Conservation (phyloP, 495 filamentous ascomycete genomes). For the Physcia stellaris region DNA sequence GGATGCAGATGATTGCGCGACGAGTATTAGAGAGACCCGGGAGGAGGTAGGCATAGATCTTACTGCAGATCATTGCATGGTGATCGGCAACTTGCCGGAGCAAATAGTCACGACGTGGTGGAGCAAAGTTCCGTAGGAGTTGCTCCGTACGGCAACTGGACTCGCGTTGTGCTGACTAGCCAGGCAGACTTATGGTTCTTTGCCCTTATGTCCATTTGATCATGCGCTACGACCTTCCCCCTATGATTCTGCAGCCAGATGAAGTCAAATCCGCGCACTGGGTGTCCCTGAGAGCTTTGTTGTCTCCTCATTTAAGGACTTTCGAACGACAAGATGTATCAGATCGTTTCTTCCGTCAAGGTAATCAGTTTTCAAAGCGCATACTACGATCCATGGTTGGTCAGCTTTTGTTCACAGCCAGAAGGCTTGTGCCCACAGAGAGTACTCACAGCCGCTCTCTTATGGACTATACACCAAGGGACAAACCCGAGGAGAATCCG, state of each 20-base stretch:
- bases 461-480: conserved; percentile 29
- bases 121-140: conserved; percentile 52
- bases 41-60: conserved; percentile 65
- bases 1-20: conserved; percentile 49
- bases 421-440: conserved; percentile 49
- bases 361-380: conserved; percentile 34
- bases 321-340: conserved; percentile 53
- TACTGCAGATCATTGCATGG: conserved; percentile 36
- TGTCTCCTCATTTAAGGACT: conserved; percentile 48
- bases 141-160: background rate
- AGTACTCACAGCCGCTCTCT: conserved; percentile 40
- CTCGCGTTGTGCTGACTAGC: conserved; percentile 7
- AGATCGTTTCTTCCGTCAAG: conserved; percentile 42
- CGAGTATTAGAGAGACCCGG: conserved; percentile 53
- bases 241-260: conserved; percentile 51
- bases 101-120: conserved; percentile 58
- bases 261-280: conserved; percentile 68
- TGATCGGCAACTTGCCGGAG: conserved; percentile 57
- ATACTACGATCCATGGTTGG: conserved; percentile 44
- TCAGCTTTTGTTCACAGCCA: conserved; percentile 59
- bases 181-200: conserved; percentile 55
- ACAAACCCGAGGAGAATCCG: background rate
- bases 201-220: conserved; percentile 62
- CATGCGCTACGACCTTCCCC: conserved; percentile 41
- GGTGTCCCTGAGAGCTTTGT: conserved; percentile 54